Conservation (phyloP, 2,329 filamentous ascomycete genomes). For the Talaromyces albobiverticillius region DNA sequence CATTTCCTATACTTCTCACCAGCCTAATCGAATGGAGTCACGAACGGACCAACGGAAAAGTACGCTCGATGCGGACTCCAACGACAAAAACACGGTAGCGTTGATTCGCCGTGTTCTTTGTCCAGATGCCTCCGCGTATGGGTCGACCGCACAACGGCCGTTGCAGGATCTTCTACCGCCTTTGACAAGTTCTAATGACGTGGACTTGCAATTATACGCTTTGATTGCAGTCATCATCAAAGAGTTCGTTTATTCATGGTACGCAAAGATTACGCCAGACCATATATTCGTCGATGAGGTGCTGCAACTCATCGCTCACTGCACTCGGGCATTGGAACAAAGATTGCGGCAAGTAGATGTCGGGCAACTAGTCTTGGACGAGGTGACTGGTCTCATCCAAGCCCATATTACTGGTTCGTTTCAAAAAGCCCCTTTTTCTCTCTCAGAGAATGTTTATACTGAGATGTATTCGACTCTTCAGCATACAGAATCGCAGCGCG, state of each 20-base stretch:
- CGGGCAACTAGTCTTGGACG: slow-evolving; percentile 78
- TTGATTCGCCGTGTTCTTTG: slow-evolving; percentile 84
- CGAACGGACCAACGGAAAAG: slow-evolving; percentile 27
- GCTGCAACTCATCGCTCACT: slow-evolving; percentile 87
- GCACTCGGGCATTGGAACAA: slow-evolving; percentile 82
- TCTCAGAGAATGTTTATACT: slow-evolving; percentile 16
- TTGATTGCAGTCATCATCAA: slow-evolving; percentile 84
- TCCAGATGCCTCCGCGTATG: slow-evolving; percentile 54
- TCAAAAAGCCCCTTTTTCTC: slow-evolving; percentile 14
- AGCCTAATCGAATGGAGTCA: slow-evolving; percentile 15
- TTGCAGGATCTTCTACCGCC: slow-evolving; percentile 84
- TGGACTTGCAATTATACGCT: slow-evolving; percentile 90
- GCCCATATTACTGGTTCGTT: slow-evolving; percentile 71
- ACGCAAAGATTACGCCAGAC: slow-evolving; percentile 86
- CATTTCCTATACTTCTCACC: slow-evolving; percentile 30
- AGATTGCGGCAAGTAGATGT: slow-evolving; percentile 78
- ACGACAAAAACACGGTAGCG: slow-evolving; percentile 71
- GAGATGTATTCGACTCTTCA: slow-evolving; percentile 35
- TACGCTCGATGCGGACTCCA: slow-evolving; percentile 37
- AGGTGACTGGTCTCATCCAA: slow-evolving; percentile 78
- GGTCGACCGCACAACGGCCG: slow-evolving; percentile 57
- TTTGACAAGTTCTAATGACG: slow-evolving; percentile 88
- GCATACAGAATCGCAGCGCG: slow-evolving; percentile 70
- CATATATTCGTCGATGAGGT: slow-evolving; percentile 84
- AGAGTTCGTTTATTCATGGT: slow-evolving; percentile 92